Evolutionary conservation across 23 red algal genomes (phyloP).

Genomic region (Gracilaria gracilis): DNA sequence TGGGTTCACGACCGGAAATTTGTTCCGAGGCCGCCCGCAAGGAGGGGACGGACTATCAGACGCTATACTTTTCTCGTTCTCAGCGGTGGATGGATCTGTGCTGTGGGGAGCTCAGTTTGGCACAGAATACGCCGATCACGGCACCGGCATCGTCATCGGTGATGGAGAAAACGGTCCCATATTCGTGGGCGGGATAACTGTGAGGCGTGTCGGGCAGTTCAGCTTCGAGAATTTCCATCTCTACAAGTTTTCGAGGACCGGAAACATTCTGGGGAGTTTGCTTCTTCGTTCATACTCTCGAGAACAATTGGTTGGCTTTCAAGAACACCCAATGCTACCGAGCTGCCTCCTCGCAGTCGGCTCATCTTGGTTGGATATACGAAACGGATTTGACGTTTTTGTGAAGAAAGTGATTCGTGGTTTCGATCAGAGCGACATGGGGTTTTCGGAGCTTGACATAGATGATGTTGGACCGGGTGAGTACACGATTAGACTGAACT

Average conservation of each 20-base stretch:
- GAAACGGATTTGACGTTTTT: conserved; percentile 71
- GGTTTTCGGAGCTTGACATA: conserved; percentile 45
- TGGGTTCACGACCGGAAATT: conserved; percentile 48
- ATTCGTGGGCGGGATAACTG: conserved; percentile 47
- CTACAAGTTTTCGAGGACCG: conserved; percentile 49
- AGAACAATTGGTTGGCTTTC: conserved; percentile 51
- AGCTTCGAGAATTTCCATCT: conserved; percentile 73
- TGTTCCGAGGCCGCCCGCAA: conserved; percentile 37
- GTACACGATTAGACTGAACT: conserved; percentile 51
- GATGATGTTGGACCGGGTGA: conserved; percentile 59
- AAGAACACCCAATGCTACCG: conserved; percentile 45
- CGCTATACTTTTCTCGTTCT: conserved; percentile 70
- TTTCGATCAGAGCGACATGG: conserved; percentile 42
- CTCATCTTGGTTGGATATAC: conserved; percentile 64
- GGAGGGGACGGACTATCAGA: conserved; percentile 28
- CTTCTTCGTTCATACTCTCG: conserved; percentile 63
- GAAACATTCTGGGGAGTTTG: conserved; percentile 25
- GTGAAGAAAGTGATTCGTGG: conserved; percentile 59
- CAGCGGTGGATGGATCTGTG: conserved; percentile 39
- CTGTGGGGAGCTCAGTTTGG: conserved; percentile 45
- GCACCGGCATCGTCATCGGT: conserved; percentile 24
- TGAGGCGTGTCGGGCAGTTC: conserved; percentile 55
- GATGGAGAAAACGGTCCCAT: conserved; percentile 42
- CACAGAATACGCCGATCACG: conserved; percentile 44
- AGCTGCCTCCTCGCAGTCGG: conserved; percentile 33